Conservation (phyloP, 805 yeast species). For the Tetrapisispora phaffii region DNA sequence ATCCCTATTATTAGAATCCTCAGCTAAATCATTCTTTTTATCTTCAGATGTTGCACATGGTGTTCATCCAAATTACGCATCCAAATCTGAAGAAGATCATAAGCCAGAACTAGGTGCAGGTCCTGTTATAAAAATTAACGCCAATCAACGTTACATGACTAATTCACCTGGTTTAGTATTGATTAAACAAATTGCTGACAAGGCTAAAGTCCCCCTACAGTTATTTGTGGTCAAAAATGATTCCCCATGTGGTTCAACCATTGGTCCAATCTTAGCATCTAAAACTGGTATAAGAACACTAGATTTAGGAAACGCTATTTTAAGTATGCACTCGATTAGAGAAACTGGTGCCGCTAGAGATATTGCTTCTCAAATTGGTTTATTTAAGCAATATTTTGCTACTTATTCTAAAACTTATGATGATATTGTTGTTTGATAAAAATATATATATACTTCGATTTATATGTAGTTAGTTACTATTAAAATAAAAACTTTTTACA, state of each 20-base stretch:
- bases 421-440: conserved; percentile 30
- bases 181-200: conserved; percentile 59
- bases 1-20: conserved; percentile 41
- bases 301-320: conserved; percentile 85
- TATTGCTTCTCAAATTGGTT: conserved; percentile 47
- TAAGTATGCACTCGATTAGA: conserved; percentile 88
- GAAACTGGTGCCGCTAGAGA: conserved; percentile 84
- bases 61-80: conserved; percentile 82
- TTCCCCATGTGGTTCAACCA: conserved; percentile 92
- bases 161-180: conserved; percentile 83
- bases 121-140: conserved; percentile 87
- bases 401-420: conserved; percentile 30
- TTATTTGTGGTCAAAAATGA: conserved; percentile 88
- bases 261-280: conserved; percentile 87
- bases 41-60: conserved; percentile 98
- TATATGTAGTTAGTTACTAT: too few relatives aligned
- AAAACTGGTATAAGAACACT: conserved; percentile 78
- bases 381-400: conserved; percentile 57
- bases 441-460: too few relatives aligned
- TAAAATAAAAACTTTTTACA: background rate
- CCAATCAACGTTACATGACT: conserved; percentile 92
- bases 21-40: conserved; percentile 73
- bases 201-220: conserved; percentile 71
- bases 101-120: conserved; percentile 78
- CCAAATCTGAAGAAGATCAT: conserved; percentile 66